Evolutionary conservation across 129 eudicot genomes (phyloP).

Genomic region (Solidago caesia): DNA sequence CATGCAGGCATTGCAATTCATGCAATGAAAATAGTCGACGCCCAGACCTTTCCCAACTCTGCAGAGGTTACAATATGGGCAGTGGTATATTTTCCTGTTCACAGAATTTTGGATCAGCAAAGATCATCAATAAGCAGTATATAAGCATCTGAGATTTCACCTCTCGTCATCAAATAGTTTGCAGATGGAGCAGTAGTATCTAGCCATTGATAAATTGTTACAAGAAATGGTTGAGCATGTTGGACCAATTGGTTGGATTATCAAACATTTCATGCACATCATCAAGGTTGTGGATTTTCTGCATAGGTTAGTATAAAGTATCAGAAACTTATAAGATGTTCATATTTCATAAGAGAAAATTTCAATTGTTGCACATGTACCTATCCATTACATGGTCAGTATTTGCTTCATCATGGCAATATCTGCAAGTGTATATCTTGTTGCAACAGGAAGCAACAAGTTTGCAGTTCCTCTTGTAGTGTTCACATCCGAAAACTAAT

Average conservation of each 20-base stretch:
- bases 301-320: conserved; percentile 22
- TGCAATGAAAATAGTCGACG: conserved; percentile 83
- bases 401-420: conserved; percentile 75
- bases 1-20: conserved; percentile 99
- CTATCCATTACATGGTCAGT: conserved; percentile 84
- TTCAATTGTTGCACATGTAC: conserved; percentile 28
- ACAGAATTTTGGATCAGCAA: conserved; percentile 10
- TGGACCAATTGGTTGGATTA: conserved; percentile 69
- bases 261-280: conserved; percentile 97
- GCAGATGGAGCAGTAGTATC: conserved; percentile 85
- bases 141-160: conserved; percentile 33
- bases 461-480: conserved; percentile 91
- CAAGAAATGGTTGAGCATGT: conserved; percentile 68
- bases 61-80: conserved; percentile 95
- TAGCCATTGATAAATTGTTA: conserved; percentile 72
- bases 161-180: conserved; percentile 86
- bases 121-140: conserved; percentile 6
- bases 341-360: not conserved
- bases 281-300: conserved; percentile 86
- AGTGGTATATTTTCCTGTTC: conserved; percentile 91
- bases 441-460: conserved; percentile 89
- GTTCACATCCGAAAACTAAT: conserved; percentile 74
- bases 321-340: conserved; percentile 5
- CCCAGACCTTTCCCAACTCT: conserved; percentile 96
- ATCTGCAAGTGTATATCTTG: conserved; percentile 68